These are phyloP conservation scores for Colletotrichum sp. DNA, from an alignment of 2,329 filamentous ascomycete genomes.

Conservation along the genomic window DNA sequence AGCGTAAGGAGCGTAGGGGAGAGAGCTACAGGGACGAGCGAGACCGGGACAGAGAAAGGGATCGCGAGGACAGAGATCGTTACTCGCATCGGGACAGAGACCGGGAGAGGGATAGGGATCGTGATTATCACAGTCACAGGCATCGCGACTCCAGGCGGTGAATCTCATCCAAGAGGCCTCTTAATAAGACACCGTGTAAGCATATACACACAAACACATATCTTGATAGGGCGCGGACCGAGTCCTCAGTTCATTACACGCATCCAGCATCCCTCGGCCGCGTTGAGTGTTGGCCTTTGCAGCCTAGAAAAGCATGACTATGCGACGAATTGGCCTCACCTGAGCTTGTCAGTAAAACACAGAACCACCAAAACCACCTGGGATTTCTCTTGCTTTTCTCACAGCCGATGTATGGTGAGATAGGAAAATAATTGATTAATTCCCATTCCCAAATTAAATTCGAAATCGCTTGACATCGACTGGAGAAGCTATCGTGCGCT, in stretches of 20 bases:
- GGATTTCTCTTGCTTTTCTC: not conserved
- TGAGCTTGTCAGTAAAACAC: not conserved
- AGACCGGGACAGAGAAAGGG: slow-evolving; percentile 39
- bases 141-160: slow-evolving; percentile 19
- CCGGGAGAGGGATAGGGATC: slow-evolving; percentile 16
- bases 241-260: not conserved
- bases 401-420: not conserved
- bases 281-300: not conserved
- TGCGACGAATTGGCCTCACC: not conserved
- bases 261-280: not conserved
- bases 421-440: not conserved
- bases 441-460: not conserved
- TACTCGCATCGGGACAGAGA: slow-evolving; percentile 42
- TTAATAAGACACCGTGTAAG: not conserved
- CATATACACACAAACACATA: not conserved
- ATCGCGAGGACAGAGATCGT: slow-evolving; percentile 28
- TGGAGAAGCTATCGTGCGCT: not conserved
- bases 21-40: slow-evolving; percentile 44
- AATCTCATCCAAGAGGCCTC: not conserved
- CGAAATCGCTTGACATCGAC: not conserved
- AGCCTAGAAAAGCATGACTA: not conserved
- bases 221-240: not conserved
- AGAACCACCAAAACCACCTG: not conserved
- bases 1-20: slow-evolving; percentile 33
- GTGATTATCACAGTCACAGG: slow-evolving; percentile 5